phyloP scores from a whole-genome alignment of 1,284 basidiomycete genomes.

The Trichosporon faecale region DNA sequence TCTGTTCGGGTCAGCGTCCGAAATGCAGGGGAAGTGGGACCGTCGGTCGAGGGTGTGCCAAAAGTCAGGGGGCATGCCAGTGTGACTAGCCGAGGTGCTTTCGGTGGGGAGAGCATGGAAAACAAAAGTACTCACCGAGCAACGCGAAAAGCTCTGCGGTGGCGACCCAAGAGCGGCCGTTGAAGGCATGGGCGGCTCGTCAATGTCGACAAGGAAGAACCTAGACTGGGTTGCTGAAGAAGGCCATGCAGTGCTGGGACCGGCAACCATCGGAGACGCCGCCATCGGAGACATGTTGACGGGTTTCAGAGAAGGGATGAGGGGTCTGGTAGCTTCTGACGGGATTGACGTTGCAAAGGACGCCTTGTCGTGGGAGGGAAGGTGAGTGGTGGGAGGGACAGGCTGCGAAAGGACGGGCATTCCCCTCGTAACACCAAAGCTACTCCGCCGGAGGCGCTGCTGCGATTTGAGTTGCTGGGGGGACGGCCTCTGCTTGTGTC shows the following conservation, averaged over 20 bases:
- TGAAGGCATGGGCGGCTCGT: slow-evolving; percentile 1
- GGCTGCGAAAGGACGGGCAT: slow-evolving; percentile 8
- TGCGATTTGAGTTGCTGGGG: slow-evolving; percentile 5
- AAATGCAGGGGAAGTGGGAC: background rate
- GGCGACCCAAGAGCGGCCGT: slow-evolving; percentile 10
- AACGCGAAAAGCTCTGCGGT: slow-evolving; percentile 11
- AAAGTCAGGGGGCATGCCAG: background rate
- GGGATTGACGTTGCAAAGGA: slow-evolving; percentile 5
- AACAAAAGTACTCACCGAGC: slow-evolving; percentile 18
- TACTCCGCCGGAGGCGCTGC: slow-evolving; percentile 6
- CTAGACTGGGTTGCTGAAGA: slow-evolving; percentile 7
- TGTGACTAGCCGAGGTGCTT: background rate
- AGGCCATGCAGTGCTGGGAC: background rate
- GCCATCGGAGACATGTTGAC: background rate
- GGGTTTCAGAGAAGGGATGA: slow-evolving; percentile 1
- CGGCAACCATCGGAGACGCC: slow-evolving; percentile 1
- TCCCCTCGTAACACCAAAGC: slow-evolving; percentile 6
- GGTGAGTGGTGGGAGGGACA: background rate
- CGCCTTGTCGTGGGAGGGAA: background rate
- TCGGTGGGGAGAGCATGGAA: background rate
- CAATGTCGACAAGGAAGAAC: slow-evolving; percentile 21
- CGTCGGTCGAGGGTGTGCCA: background rate
- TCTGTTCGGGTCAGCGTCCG: slow-evolving; percentile 13
- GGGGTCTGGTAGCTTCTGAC: background rate
- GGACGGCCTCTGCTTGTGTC: slow-evolving; percentile 1